phyloP scores from a whole-genome alignment of 2,329 filamentous ascomycete genomes.

The Cordyceps cateniannulata region DNA sequence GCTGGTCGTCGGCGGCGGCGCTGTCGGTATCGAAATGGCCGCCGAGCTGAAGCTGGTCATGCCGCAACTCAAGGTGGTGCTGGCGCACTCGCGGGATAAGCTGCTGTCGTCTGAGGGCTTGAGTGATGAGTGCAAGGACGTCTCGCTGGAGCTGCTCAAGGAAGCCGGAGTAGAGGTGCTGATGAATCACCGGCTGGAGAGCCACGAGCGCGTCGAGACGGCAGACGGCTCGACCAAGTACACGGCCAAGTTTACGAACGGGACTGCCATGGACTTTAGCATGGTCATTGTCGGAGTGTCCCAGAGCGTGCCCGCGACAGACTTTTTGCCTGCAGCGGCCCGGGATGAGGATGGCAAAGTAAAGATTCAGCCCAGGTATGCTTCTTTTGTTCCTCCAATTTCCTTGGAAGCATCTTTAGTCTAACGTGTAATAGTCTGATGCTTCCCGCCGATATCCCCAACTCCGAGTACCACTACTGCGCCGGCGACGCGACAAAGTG shows the following conservation, averaged over 20 bases:
- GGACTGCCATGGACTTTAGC: slow-evolving; percentile 51
- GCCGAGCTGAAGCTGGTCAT: slow-evolving; percentile 65
- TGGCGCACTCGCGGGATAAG: slow-evolving; percentile 65
- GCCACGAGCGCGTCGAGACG: slow-evolving; percentile 37
- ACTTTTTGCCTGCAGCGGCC: slow-evolving; percentile 51
- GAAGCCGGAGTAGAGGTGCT: slow-evolving; percentile 60
- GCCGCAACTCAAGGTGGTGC: slow-evolving; percentile 58
- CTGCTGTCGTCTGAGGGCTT: slow-evolving; percentile 69
- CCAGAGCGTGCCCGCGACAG: slow-evolving; percentile 53
- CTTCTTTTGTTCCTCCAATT: neutral
- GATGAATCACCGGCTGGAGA: slow-evolving; percentile 52
- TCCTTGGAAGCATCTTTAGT: too few relatives aligned
- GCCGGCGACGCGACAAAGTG: slow-evolving; percentile 65
- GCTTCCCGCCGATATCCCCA: slow-evolving; percentile 48
- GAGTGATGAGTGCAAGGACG: slow-evolving; percentile 61
- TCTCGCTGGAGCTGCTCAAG: slow-evolving; percentile 48
- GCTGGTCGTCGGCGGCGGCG: slow-evolving; percentile 66
- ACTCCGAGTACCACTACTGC: slow-evolving; percentile 57
- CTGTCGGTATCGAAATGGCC: slow-evolving; percentile 77
- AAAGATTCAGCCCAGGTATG: slow-evolving; percentile 51
- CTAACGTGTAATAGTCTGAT: slow-evolving; percentile 35
- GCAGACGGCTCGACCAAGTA: slow-evolving; percentile 34
- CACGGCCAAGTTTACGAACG: slow-evolving; percentile 53
- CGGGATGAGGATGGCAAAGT: slow-evolving; percentile 61
- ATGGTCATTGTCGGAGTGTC: slow-evolving; percentile 65